These are phyloP conservation scores for Microbotryomycetes sp. DNA, from an alignment of 1,284 basidiomycete genomes.

Conservation along the genomic window DNA sequence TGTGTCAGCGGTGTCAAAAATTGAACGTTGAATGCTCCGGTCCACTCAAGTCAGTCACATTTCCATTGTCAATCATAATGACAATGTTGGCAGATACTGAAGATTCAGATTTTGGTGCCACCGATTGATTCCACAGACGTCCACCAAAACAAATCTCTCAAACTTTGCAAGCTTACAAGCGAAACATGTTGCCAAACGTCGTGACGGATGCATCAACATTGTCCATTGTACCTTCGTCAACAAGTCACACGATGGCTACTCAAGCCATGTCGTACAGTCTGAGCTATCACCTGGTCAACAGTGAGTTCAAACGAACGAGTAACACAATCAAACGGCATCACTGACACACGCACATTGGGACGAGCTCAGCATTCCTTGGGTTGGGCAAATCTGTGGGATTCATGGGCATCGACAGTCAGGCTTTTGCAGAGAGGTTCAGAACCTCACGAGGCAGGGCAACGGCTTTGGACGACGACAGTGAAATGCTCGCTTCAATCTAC, in stretches of 20 bases:
- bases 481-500: not conserved
- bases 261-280: slow-evolving; percentile 4
- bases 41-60: not conserved
- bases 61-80: no score
- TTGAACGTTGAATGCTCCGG: not conserved
- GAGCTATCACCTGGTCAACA: slow-evolving; percentile 1
- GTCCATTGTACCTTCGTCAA: not conserved
- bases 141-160: not conserved
- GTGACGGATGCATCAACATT: not conserved
- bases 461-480: not conserved
- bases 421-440: not conserved
- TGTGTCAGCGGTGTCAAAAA: not conserved
- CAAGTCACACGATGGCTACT: not conserved
- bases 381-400: not conserved
- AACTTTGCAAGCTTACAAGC: not conserved
- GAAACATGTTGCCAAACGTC: not conserved
- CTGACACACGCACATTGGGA: not conserved
- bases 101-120: no score
- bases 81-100: no score
- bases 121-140: not conserved
- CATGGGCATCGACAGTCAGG: not conserved
- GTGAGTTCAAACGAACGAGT: no score
- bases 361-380: not conserved
- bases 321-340: no score
- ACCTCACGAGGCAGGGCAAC: not conserved